Evolutionary conservation across 495 filamentous ascomycete genomes (phyloP), one percentile per base, ranked within the genome.

Genomic region (Xylaria grammica): DNA sequence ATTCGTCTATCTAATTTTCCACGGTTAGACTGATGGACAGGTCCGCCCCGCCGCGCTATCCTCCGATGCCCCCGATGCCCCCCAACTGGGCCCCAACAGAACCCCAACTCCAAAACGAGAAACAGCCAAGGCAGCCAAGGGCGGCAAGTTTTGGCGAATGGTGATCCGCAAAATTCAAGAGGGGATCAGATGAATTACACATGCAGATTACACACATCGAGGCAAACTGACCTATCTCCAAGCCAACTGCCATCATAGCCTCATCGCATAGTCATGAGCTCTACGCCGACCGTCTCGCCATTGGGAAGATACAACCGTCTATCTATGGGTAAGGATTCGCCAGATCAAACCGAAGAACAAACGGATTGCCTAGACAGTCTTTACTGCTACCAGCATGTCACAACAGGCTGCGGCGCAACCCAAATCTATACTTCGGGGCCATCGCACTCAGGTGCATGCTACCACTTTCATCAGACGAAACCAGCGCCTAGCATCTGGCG

Each of bases 381-480:
- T n/a, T n/a, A n/a, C n/a, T n/a, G n/a, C n/a, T n/a, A 7, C 26
- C 38, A 67, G 30, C 27, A 74, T 74, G 72, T 59, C 69, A 60
- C 65, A 74, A 24, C 63, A 65, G 36, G 65, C 56, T 24, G 87
- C 87, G 32, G 84, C 89, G 30, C 90, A 91, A 67, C 94, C 94
- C 52, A 82, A 85, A 54, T 94, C 95, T 72, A 87, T 98, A 52
- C 85, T 99, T 34, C 90, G 95, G 67, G 95, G 95, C 57, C 95
- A 99, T 77, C 82, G 84, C 30, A 79, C 91, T 2, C 88, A 91
- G 59, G 90, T 98, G 56, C 94, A 99, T 73, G 85, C 87, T 17
- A 77, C 95, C 27, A 75, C 85, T 58, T 91, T 99, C 73, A 84
- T 91, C 65, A 84, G 84, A 49, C 69, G 77, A 54, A 96, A 97